Conservation (phyloP, 108 stramenopile species). For the Fistulifera pelliculosa region DNA sequence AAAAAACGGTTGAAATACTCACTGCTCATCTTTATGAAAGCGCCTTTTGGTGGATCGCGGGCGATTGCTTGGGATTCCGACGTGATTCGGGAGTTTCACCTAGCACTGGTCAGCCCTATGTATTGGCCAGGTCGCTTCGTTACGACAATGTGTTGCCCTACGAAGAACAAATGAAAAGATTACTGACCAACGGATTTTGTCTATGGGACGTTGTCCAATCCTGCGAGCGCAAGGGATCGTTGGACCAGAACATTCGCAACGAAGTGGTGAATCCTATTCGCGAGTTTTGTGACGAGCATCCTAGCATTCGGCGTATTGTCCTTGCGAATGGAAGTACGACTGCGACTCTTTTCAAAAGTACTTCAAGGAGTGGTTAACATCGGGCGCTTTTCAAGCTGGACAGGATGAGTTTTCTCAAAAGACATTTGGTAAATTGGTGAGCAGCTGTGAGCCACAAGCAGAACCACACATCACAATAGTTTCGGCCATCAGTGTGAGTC, state of each 20-base stretch:
- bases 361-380: conserved; percentile 52
- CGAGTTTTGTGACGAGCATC: conserved; percentile 42
- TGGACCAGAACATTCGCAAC: conserved; percentile 53
- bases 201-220: conserved; percentile 71
- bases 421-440: conserved; percentile 20
- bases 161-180: conserved; percentile 36
- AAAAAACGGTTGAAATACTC: neutral
- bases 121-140: conserved; percentile 38
- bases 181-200: conserved; percentile 59
- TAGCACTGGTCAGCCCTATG: conserved; percentile 43
- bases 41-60: conserved; percentile 86
- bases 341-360: conserved; percentile 46
- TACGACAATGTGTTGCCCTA: conserved; percentile 54
- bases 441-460: neutral
- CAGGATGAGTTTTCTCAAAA: conserved; percentile 33
- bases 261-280: conserved; percentile 58
- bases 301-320: conserved; percentile 48
- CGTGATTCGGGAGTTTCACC: conserved; percentile 32
- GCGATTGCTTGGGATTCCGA: conserved; percentile 70
- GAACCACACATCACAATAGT: conserved; percentile 13
- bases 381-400: conserved; percentile 31
- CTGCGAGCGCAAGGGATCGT: conserved; percentile 43
- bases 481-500: conserved; percentile 48
- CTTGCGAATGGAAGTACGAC: conserved; percentile 68
- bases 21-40: conserved; percentile 2